phyloP scores from a whole-genome alignment of 805 yeast species.

The Saccharomycopsis amapae region DNA sequence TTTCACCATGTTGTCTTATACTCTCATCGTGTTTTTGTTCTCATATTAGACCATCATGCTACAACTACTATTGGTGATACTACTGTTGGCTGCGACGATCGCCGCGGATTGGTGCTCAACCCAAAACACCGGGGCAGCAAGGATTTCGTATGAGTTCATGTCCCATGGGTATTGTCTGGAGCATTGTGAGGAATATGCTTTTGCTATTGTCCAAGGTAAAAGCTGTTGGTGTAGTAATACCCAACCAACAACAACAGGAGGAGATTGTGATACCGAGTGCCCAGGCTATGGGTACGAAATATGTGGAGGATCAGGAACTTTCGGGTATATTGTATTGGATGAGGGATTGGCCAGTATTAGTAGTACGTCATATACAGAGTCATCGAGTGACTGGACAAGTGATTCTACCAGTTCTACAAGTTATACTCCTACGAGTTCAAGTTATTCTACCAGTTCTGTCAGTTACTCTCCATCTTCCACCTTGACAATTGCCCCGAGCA shows the following conservation, averaged over 20 bases:
- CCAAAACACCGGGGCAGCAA: background rate
- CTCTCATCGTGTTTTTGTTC: too few relatives aligned
- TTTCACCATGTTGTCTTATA: too few relatives aligned
- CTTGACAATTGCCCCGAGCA: too few relatives aligned
- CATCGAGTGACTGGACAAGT: background rate
- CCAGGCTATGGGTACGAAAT: constrained; percentile 14
- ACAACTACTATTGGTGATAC: too few relatives aligned
- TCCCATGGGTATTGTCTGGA: constrained; percentile 7
- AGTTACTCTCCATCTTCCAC: too few relatives aligned
- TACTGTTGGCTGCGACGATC: background rate
- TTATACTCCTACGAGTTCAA: background rate
- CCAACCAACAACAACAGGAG: background rate
- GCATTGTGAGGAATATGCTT: background rate
- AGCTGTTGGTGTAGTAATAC: constrained; percentile 10
- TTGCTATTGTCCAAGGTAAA: constrained; percentile 9
- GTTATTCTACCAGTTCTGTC: constrained; percentile 1
- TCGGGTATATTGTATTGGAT: constrained; percentile 8
- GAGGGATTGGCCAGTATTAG: background rate
- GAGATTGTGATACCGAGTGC: constrained; percentile 6
- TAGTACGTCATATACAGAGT: background rate
- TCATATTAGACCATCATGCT: too few relatives aligned
- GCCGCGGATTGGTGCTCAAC: constrained; percentile 1
- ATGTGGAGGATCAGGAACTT: constrained; percentile 10
- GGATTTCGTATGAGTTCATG: constrained; percentile 5
- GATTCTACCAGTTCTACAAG: background rate